These are phyloP conservation scores for Cystobasidium sp. DNA, from an alignment of 1,284 basidiomycete genomes.

Conservation along the genomic window DNA sequence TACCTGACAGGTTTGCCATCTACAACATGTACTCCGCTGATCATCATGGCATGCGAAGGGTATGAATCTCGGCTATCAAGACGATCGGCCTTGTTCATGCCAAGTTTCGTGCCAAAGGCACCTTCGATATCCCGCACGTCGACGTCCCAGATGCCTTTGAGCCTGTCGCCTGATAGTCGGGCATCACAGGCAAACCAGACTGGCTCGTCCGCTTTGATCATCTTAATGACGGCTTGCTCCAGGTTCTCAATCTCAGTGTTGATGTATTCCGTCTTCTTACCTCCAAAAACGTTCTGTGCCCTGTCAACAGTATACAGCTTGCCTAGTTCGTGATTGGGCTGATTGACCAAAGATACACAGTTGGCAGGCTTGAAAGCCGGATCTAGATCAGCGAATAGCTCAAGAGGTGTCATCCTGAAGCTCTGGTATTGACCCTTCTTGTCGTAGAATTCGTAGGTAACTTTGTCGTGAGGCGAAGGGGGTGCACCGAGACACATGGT, in stretches of 20 bases:
- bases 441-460: constrained; percentile 81
- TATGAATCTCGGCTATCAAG: constrained; percentile 77
- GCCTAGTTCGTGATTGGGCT: constrained; percentile 79
- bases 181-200: constrained; percentile 62
- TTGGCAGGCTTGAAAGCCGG: constrained; percentile 64
- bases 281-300: constrained; percentile 89
- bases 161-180: not conserved
- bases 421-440: constrained; percentile 72
- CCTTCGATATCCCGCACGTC: constrained; percentile 69
- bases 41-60: constrained; percentile 72
- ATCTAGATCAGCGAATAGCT: constrained; percentile 63
- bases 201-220: constrained; percentile 81
- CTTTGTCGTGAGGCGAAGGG: constrained; percentile 70
- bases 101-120: constrained; percentile 66
- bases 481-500: constrained; percentile 83
- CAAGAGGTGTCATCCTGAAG: constrained; percentile 77
- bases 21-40: constrained; percentile 85
- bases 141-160: constrained; percentile 78
- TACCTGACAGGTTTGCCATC: constrained; percentile 55
- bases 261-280: constrained; percentile 74
- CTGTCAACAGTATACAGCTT: constrained; percentile 91
- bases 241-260: constrained; percentile 76
- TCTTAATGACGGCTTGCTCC: constrained; percentile 64
- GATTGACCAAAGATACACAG: constrained; percentile 89
- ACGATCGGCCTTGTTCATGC: constrained; percentile 79